These are phyloP conservation scores for Gremmenia infestans DNA, from an alignment of 2,329 filamentous ascomycete species.

Conservation along the genomic window DNA sequence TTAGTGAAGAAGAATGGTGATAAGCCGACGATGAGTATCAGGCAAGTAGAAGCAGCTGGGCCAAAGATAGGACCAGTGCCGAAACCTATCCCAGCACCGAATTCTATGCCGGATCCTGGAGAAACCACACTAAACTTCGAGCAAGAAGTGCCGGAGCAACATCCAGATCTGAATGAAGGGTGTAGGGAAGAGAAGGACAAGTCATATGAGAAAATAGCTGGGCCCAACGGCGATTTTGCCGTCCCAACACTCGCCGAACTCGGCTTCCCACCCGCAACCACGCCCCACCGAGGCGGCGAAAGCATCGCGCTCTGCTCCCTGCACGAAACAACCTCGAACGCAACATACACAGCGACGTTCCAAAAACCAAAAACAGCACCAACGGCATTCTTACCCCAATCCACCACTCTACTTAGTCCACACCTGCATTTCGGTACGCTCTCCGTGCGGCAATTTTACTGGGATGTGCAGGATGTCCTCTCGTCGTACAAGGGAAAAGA, in stretches of 20 bases:
- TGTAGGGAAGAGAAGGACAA: constrained; percentile 50
- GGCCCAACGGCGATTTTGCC: constrained; percentile 63
- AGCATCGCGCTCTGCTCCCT: constrained; percentile 55
- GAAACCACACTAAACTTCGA: constrained; percentile 55
- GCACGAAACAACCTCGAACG: constrained; percentile 53
- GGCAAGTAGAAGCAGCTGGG: constrained; percentile 59
- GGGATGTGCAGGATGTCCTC: constrained; percentile 60
- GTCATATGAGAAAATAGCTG: constrained; percentile 57
- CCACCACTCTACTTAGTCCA: constrained; percentile 68
- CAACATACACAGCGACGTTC: constrained; percentile 67
- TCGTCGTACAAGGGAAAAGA: constrained; percentile 54
- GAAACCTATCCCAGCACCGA: constrained; percentile 56
- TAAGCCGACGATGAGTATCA: constrained; percentile 71
- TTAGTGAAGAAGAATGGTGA: constrained; percentile 60
- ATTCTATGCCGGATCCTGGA: constrained; percentile 58
- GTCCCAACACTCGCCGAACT: constrained; percentile 69
- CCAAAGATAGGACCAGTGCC: constrained; percentile 58
- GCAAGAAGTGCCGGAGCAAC: constrained; percentile 45
- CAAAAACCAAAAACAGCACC: constrained; percentile 72
- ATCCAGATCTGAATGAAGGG: constrained; percentile 56
- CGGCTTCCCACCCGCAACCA: constrained; percentile 62
- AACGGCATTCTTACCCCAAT: constrained; percentile 66
- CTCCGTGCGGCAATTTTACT: constrained; percentile 68
- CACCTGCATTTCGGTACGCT: constrained; percentile 71
- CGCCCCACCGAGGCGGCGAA: constrained; percentile 68